Percentiles rank a stretch among this genome's conserved stretches.
Conservation (phyloP, 2,329 filamentous ascomycete species). For the Colletotrichum tofieldiae region DNA sequence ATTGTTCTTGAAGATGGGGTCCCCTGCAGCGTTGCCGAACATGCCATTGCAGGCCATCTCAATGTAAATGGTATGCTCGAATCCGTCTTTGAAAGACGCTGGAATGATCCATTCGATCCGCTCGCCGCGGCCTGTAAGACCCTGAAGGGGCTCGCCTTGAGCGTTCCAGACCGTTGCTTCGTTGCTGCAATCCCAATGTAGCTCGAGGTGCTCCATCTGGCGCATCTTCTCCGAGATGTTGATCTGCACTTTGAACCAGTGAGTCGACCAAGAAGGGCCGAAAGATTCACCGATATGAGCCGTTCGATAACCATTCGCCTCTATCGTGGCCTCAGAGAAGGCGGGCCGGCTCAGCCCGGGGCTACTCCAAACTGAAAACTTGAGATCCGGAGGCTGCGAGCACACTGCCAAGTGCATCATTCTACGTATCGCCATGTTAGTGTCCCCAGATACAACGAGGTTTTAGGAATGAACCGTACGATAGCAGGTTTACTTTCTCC, state of each 20-base stretch:
- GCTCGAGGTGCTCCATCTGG: conserved; percentile 72
- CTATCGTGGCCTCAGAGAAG: conserved; percentile 40
- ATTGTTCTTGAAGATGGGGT: conserved; percentile 46
- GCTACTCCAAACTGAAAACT: conserved; percentile 43
- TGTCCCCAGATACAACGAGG: accelerated
- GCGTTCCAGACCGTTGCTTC: conserved; percentile 78
- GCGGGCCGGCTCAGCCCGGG: conserved; percentile 42
- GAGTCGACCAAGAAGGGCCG: conserved; percentile 80
- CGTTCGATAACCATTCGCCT: conserved; percentile 36
- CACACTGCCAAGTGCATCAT: conserved; percentile 42
- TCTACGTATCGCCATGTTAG: neutral
- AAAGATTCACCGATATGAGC: conserved; percentile 72
- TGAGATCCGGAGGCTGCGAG: conserved; percentile 39
- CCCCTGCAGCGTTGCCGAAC: conserved; percentile 65
- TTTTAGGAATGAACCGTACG: conserved; percentile 27
- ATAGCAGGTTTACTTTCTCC: conserved; percentile 45
- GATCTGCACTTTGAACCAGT: conserved; percentile 77
- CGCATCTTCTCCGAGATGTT: conserved; percentile 70
- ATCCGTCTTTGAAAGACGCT: conserved; percentile 70
- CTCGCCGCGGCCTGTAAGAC: conserved; percentile 75
- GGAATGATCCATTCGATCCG: conserved; percentile 77
- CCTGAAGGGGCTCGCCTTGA: conserved; percentile 74
- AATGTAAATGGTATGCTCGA: conserved; percentile 75
- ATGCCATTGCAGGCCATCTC: conserved; percentile 82
- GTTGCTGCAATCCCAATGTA: conserved; percentile 80